Percentiles rank a stretch among this genome's conserved stretches.
phyloP scores from a whole-genome alignment of 305 asterid genomes.

The Euphrasia arctica region DNA sequence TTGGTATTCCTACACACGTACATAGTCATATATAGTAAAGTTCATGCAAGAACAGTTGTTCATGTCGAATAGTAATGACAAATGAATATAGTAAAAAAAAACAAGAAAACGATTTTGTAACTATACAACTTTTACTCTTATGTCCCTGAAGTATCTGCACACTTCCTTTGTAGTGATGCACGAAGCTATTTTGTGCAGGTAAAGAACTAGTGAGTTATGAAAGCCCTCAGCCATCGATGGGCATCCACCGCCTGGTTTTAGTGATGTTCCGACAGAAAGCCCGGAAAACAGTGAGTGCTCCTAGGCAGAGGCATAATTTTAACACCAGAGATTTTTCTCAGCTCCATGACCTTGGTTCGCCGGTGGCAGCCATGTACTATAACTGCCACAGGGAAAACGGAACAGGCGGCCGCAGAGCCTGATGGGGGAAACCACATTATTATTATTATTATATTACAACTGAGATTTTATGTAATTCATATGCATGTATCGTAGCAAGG shows the following conservation, averaged over 20 bases:
- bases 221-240: slow-evolving; percentile 55
- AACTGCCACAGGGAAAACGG: slow-evolving; percentile 62
- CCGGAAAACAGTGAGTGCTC: slow-evolving; percentile 35
- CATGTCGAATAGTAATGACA: too few relatives aligned
- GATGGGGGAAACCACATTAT: too few relatives aligned
- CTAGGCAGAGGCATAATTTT: slow-evolving; percentile 50
- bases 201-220: slow-evolving; percentile 56
- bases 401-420: slow-evolving; percentile 48
- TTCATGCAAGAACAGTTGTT: too few relatives aligned
- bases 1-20: slow-evolving; percentile 27
- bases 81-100: too few relatives aligned
- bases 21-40: too few relatives aligned
- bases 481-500: background rate
- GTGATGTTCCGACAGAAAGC: slow-evolving; percentile 44
- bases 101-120: too few relatives aligned
- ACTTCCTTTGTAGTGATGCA: background rate
- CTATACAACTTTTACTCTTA: too few relatives aligned
- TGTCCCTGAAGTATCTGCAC: too few relatives aligned
- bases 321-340: slow-evolving; percentile 41
- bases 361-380: slow-evolving; percentile 53
- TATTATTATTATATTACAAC: too few relatives aligned
- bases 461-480: too few relatives aligned
- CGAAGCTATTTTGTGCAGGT: slow-evolving; percentile 30
- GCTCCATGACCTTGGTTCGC: slow-evolving; percentile 49
- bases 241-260: slow-evolving; percentile 60